Conservation (phyloP, 768 basidiomycete species). For the Collybia nuda region DNA sequence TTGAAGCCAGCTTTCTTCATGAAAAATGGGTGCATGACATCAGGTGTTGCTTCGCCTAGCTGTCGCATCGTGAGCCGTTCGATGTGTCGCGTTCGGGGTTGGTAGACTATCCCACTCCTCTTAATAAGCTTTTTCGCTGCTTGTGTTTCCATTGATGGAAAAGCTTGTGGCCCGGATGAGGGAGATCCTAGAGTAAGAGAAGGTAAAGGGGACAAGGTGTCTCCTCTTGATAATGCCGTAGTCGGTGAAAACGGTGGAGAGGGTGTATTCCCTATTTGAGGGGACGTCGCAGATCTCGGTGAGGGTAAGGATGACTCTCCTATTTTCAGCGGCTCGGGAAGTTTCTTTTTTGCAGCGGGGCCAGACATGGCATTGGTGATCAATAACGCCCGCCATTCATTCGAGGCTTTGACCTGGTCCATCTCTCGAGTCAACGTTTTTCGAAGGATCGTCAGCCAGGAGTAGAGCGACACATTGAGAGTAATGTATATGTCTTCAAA, state of each 20-base stretch:
- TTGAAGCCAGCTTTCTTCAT: constrained; percentile 85
- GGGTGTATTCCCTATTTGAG: constrained; percentile 14
- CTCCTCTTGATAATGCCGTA: constrained; percentile 20
- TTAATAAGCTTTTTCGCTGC: constrained; percentile 11
- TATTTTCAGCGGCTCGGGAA: constrained; percentile 32
- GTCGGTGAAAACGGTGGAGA: constrained; percentile 23
- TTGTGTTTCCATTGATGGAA: constrained; percentile 12
- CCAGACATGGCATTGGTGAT: constrained; percentile 26
- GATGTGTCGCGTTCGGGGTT: constrained; percentile 59
- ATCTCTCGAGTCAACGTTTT: constrained; percentile 77
- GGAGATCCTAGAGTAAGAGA: constrained; percentile 6
- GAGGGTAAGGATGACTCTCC: constrained; percentile 12
- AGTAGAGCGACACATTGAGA: constrained; percentile 78
- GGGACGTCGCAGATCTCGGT: constrained; percentile 30
- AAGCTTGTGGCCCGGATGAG: constrained; percentile 8
- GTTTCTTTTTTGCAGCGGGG: constrained; percentile 34
- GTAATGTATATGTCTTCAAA: constrained; percentile 84
- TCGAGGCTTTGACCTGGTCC: constrained; percentile 65
- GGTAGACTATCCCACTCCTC: constrained; percentile 44
- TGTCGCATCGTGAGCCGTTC: constrained; percentile 84
- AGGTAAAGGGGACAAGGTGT: constrained; percentile 13
- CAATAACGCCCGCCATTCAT: constrained; percentile 49
- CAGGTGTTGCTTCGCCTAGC: constrained; percentile 85
- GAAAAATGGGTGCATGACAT: constrained; percentile 86
- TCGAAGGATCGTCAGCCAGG: constrained; percentile 77